phyloP scores from a whole-genome alignment of 108 stramenopile species.

The Nitzschia putrida region DNA sequence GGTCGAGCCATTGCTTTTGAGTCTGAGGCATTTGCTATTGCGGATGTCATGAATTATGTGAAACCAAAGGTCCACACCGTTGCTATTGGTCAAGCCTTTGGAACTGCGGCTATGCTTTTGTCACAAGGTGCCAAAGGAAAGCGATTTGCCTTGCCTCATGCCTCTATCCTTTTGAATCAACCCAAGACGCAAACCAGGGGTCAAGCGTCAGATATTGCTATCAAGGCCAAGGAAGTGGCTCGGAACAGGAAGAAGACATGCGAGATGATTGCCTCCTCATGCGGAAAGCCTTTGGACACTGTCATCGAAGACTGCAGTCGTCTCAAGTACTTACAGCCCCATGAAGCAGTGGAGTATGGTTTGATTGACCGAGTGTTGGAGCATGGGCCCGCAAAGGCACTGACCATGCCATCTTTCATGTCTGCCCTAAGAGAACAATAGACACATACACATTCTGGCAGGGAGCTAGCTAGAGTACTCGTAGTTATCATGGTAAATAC shows the following conservation, averaged over 20 bases:
- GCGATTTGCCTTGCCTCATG: conserved; percentile 92
- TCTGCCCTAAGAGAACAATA: background rate
- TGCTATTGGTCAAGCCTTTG: conserved; percentile 96
- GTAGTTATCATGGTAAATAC: background rate
- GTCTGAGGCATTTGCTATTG: conserved; percentile 98
- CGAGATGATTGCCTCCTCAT: conserved; percentile 89
- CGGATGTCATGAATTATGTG: conserved; percentile 97
- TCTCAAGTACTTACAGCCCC: conserved; percentile 93
- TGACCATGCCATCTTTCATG: background rate
- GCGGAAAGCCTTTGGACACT: conserved; percentile 86
- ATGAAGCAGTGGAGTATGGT: conserved; percentile 97
- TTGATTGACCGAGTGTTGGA: conserved; percentile 92
- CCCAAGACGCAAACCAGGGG: conserved; percentile 89
- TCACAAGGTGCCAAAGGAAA: conserved; percentile 91
- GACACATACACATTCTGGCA: background rate
- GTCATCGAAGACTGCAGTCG: conserved; percentile 89
- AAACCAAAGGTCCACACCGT: conserved; percentile 95
- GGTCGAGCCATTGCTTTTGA: conserved; percentile 95
- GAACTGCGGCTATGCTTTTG: conserved; percentile 95
- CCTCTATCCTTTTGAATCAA: conserved; percentile 94
- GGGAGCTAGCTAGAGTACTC: no score
- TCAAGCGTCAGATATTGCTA: conserved; percentile 97
- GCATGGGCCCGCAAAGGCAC: conserved; percentile 44
- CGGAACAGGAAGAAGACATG: conserved; percentile 86
- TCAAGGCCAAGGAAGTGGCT: conserved; percentile 91